Base-by-base conservation (phyloP, 805 yeast genomes). In the Hanseniaspora singularis region DNA sequence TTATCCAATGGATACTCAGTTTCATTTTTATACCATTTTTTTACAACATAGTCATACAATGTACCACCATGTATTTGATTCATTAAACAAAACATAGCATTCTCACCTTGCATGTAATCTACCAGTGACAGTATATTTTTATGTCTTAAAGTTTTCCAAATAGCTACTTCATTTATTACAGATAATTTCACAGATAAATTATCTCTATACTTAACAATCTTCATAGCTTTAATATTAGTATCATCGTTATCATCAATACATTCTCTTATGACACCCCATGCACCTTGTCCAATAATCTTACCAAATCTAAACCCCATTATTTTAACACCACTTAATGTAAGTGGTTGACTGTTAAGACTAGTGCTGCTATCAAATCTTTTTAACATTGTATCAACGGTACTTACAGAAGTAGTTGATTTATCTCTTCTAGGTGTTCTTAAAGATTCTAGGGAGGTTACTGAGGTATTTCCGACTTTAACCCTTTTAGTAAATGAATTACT, bases 241-340 rank as follows among this genome's bases (percentile, higher is more conserved):
- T 57, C 57, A n/a, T 43, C 50, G 2, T 15, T 11, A 4, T 18
- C 24, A n/a, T 46, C 33, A 19, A 36, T 60, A 52, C 89, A 82
- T 58, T 82, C 89, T 49, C 94, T 66, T 10, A 87, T 80, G 24
- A 79, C 72, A 10, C 95, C 94, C 81, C 92, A 88, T 0, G 95
- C 94, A 12, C 96, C 96, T 58, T 74, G 76, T 1, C 95, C 95
- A 51, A 86, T 79, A 10, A 80, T 72, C 53, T 76, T 77, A 1
- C 94, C 95, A 26, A 87, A 58, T 27, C 63, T 70, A 53, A 76
- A 76, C 14, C 74, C 77, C 64, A 80, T 53, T 1, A 86, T 74
- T 20, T 71, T 59, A 12, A 82, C 79, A 0, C 94, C 95, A 50
- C 72, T 75, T 49, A 80, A 85, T 14, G 28, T 6, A 7, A 24